phyloP scores from a whole-genome alignment of 257 asterid genomes.

The Scutellaria barbata region DNA sequence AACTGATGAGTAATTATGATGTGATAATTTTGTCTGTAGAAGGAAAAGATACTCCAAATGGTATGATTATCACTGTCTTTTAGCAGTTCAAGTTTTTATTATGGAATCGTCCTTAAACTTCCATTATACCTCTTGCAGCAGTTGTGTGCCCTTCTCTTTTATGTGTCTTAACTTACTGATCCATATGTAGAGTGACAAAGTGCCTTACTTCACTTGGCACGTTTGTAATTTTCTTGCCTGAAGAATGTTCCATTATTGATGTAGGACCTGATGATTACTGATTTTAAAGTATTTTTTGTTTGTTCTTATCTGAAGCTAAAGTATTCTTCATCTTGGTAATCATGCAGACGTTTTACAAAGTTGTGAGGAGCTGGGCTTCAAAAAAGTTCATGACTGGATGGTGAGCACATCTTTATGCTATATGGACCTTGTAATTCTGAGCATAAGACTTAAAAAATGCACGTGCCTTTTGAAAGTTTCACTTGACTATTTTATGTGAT shows the following conservation, averaged over 20 bases:
- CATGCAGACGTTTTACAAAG: conserved; percentile 87
- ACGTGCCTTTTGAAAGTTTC: neutral
- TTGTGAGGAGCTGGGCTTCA: conserved; percentile 97
- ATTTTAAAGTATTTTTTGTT: neutral
- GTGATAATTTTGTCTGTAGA: conserved; percentile 22
- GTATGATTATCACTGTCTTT: conserved; percentile 20
- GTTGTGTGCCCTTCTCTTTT: conserved; percentile 23
- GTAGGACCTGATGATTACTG: neutral
- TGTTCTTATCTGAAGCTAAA: conserved; percentile 23
- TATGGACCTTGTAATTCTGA: conserved; percentile 3
- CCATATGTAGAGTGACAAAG: conserved; percentile 20
- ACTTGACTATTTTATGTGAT: conserved; percentile 3
- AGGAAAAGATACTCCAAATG: neutral
- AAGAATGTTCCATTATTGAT: conserved; percentile 3
- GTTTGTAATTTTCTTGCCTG: neutral
- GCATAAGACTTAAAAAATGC: conserved; percentile 21
- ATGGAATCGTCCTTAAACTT: conserved; percentile 17
- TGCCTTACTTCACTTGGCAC: conserved; percentile 12
- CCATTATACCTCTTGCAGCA: conserved; percentile 9
- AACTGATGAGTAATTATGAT: conserved; percentile 2
- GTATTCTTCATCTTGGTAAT: conserved; percentile 32
- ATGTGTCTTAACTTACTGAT: neutral
- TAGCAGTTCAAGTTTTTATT: neutral
- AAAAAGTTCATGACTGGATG: conserved; percentile 98
- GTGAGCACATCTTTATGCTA: conserved; percentile 49